Percentiles rank a stretch among this genome's conserved stretches.
These are phyloP conservation scores for Ogataea haglerorum DNA, from an alignment of 805 yeast species.

Conservation along the genomic window DNA sequence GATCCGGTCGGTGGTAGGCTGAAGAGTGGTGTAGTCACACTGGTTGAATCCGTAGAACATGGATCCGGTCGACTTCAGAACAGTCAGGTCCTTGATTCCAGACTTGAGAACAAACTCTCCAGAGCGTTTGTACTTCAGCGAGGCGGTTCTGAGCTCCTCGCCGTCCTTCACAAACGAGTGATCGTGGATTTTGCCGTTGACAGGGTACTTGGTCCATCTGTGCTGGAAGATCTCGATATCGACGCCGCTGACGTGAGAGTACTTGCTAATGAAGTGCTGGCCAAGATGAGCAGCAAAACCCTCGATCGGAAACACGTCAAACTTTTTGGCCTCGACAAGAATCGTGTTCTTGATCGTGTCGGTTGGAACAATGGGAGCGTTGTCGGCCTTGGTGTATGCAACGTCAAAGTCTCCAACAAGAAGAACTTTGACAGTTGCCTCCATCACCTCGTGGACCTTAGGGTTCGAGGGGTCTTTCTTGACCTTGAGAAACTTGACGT, in stretches of 20 bases:
- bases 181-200: constrained; percentile 70
- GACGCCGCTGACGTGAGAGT: constrained; percentile 71
- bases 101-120: constrained; percentile 61
- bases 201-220: constrained; percentile 74
- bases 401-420: constrained; percentile 75
- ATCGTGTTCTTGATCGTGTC: constrained; percentile 91
- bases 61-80: constrained; percentile 86
- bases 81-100: constrained; percentile 74
- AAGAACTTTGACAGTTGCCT: constrained; percentile 75
- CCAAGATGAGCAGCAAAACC: constrained; percentile 83
- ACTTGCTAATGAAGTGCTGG: constrained; percentile 73
- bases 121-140: constrained; percentile 47
- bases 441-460: constrained; percentile 73
- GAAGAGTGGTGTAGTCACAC: constrained; percentile 85
- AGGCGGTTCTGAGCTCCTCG: constrained; percentile 68
- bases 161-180: constrained; percentile 88
- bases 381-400: constrained; percentile 86
- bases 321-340: constrained; percentile 74
- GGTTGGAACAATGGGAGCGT: constrained; percentile 86
- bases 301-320: constrained; percentile 89
- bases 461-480: constrained; percentile 74
- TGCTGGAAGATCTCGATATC: constrained; percentile 66
- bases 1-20: constrained; percentile 80
- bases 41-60: constrained; percentile 84
- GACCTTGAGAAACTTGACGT: constrained; percentile 89